Evolutionary conservation across 768 basidiomycete genomes (phyloP).

Genomic region (Boletus huronensis): DNA sequence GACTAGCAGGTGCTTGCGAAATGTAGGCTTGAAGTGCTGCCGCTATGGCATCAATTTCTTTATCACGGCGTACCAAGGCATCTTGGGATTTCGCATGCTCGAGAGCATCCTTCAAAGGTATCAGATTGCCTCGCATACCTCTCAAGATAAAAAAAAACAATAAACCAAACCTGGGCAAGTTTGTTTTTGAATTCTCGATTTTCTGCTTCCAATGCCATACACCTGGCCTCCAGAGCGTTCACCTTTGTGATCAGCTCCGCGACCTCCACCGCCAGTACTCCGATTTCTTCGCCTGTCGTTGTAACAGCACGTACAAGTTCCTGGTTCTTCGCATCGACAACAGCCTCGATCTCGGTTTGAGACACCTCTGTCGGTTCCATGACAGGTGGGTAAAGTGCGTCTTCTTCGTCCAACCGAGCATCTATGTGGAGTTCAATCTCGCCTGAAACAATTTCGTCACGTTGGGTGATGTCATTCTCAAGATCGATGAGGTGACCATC

Average conservation of each 20-base stretch:
- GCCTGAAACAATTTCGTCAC: conserved; percentile 26
- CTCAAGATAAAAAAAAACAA: not conserved
- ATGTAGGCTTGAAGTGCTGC: conserved; percentile 32
- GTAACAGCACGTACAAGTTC: conserved; percentile 14
- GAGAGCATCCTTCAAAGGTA: conserved; percentile 11
- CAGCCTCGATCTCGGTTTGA: conserved; percentile 23
- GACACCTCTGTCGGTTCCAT: conserved; percentile 15
- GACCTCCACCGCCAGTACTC: conserved; percentile 29
- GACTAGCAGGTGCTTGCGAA: conserved; percentile 22
- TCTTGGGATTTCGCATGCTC: conserved; percentile 12
- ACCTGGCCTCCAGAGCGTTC: conserved; percentile 21
- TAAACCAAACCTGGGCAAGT: conserved; percentile 25
- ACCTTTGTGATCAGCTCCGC: conserved; percentile 31
- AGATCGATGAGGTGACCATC: conserved; percentile 31
- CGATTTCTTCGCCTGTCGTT: conserved; percentile 29
- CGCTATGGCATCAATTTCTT: conserved; percentile 29
- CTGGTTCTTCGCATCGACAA: conserved; percentile 24
- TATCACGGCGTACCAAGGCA: conserved; percentile 18
- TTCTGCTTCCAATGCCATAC: conserved; percentile 24
- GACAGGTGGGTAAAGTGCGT: conserved; percentile 20
- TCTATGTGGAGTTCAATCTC: conserved; percentile 32
- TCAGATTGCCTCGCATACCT: not conserved
- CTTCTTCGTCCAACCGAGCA: conserved; percentile 28
- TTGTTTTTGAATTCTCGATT: conserved; percentile 26
- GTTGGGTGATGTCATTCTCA: conserved; percentile 37